Evolutionary conservation across 108 stramenopile species (phyloP).

Genomic region (Nitzschia sp.): DNA sequence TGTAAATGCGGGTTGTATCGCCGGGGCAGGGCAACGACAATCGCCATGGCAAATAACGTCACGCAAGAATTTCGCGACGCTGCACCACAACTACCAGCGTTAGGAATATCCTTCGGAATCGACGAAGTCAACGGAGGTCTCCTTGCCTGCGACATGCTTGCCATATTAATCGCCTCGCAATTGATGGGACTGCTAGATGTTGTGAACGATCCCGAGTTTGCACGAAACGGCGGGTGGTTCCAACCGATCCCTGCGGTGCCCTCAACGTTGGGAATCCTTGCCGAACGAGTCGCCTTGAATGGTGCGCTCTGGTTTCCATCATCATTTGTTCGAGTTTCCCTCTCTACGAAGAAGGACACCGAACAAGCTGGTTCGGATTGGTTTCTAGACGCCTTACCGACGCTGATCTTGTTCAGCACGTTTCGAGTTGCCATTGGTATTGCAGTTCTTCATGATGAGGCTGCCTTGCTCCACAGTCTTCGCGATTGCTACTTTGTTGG

Average conservation of each 20-base stretch:
- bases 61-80: too few relatives aligned
- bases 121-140: background rate
- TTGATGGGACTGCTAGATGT: constrained; percentile 45
- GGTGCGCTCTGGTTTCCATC: constrained; percentile 4
- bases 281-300: constrained; percentile 22
- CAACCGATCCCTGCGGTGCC: constrained; percentile 54
- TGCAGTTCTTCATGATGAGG: background rate
- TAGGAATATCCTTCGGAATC: too few relatives aligned
- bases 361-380: background rate
- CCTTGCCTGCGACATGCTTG: constrained; percentile 5
- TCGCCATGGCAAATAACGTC: too few relatives aligned
- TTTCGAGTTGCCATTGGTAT: constrained; percentile 10
- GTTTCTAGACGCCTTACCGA: background rate
- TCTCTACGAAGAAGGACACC: background rate
- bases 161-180: constrained; percentile 40
- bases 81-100: too few relatives aligned
- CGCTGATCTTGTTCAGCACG: background rate
- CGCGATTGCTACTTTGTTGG: constrained; percentile 34
- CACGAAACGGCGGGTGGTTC: constrained; percentile 58
- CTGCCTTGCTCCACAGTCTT: background rate
- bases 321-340: background rate
- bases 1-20: too few relatives aligned
- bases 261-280: constrained; percentile 27
- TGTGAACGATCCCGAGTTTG: constrained; percentile 53
- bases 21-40: too few relatives aligned